These are phyloP conservation scores for Saccharomycopsis lassenensis DNA, from an alignment of 805 yeast genomes.

Conservation along the genomic window DNA sequence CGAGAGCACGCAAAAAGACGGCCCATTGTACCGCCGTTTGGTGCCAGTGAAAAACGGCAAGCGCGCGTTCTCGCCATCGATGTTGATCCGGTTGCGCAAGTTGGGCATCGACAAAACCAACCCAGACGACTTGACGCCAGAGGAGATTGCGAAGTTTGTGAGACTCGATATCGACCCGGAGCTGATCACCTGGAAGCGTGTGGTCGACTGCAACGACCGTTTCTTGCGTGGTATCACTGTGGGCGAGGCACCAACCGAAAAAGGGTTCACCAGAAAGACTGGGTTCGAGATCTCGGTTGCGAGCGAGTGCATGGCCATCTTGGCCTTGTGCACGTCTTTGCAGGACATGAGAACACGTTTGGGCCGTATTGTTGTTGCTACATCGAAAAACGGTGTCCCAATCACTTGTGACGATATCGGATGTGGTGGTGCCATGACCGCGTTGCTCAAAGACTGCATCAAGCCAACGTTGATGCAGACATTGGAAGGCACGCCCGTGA, in stretches of 20 bases:
- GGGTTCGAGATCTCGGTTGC: conserved; percentile 84
- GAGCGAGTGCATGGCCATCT: conserved; percentile 76
- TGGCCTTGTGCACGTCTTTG: conserved; percentile 62
- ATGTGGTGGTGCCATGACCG: conserved; percentile 79
- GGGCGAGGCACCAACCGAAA: conserved; percentile 76
- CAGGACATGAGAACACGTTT: conserved; percentile 64
- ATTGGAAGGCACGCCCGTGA: conserved; percentile 78
- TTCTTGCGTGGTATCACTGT: conserved; percentile 67
- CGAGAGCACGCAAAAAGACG: conserved; percentile 63
- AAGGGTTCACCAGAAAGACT: conserved; percentile 58
- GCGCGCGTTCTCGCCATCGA: conserved; percentile 55
- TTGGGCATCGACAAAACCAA: conserved; percentile 59
- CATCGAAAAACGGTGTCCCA: conserved; percentile 58
- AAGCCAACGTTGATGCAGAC: conserved; percentile 85
- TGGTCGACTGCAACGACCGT: conserved; percentile 77
- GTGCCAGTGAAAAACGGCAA: conserved; percentile 60
- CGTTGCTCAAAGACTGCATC: conserved; percentile 68
- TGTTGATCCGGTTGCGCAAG: conserved; percentile 56
- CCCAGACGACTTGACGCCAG: conserved; percentile 62
- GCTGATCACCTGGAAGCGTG: conserved; percentile 73
- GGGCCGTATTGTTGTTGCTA: conserved; percentile 66
- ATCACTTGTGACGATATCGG: conserved; percentile 78
- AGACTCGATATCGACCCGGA: conserved; percentile 70
- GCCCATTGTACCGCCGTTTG: conserved; percentile 60
- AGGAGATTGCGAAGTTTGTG: conserved; percentile 54